phyloP scores from a whole-genome alignment of 176 grass and related monocot species.

The Phyllostachys edulis region DNA sequence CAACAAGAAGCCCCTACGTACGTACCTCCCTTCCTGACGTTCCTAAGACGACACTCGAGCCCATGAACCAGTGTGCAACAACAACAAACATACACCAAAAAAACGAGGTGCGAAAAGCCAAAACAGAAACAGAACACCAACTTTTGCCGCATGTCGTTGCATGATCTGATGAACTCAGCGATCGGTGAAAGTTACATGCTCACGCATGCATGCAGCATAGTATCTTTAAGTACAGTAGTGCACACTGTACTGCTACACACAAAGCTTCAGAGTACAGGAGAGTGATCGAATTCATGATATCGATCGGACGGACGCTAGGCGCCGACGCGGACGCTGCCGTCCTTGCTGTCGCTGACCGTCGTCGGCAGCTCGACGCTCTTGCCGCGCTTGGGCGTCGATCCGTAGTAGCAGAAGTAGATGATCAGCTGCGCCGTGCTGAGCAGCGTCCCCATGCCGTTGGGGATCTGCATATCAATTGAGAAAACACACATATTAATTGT shows the following conservation, averaged over 20 bases:
- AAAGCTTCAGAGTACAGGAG: neutral
- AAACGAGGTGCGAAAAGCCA: no score
- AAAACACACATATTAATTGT: no score
- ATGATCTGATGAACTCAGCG: neutral
- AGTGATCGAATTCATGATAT: neutral
- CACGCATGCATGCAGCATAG: neutral
- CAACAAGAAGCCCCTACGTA: no score
- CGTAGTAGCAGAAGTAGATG: slow-evolving; percentile 61
- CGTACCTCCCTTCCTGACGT: no score
- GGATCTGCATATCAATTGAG: slow-evolving; percentile 40
- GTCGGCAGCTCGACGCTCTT: slow-evolving; percentile 26
- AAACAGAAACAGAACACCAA: neutral
- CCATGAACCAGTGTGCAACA: no score
- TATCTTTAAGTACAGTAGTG: neutral
- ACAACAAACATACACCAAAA: neutral
- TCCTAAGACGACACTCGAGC: no score
- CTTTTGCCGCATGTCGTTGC: neutral
- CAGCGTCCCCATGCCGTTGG: slow-evolving; percentile 54
- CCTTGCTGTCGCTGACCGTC: neutral
- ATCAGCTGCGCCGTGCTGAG: slow-evolving; percentile 42
- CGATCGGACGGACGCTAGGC: neutral
- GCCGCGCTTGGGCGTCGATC: slow-evolving; percentile 28
- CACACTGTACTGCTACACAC: neutral
- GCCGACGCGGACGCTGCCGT: neutral
- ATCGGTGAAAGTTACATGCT: neutral